Conservation (phyloP, 1,139 yeast genomes). For the Martiniozyma asiatica region DNA sequence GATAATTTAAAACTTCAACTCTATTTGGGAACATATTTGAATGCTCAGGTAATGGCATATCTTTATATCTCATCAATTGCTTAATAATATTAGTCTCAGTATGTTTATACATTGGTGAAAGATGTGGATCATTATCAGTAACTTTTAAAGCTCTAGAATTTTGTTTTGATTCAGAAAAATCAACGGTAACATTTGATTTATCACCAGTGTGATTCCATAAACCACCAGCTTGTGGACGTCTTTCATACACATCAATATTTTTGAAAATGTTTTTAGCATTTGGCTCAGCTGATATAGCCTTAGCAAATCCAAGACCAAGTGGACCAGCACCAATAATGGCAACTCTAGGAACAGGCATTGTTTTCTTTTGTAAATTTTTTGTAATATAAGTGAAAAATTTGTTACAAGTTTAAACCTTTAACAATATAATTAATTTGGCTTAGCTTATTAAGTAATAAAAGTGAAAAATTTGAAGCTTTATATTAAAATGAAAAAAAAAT, state of each 20-base stretch:
- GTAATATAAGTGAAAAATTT: too few species aligned
- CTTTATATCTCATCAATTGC: conserved; percentile 32
- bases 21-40: conserved; percentile 28
- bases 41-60: conserved; percentile 25
- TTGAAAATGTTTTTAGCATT: conserved; percentile 18
- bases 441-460: background rate
- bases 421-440: too few species aligned
- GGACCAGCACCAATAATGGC: conserved; percentile 46
- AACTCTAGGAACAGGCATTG: conserved; percentile 12
- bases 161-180: conserved; percentile 7
- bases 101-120: conserved; percentile 35
- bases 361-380: too few species aligned
- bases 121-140: conserved; percentile 22
- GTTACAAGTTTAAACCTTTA: too few species aligned
- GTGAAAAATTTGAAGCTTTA: too few species aligned
- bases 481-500: too few species aligned
- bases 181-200: conserved; percentile 17
- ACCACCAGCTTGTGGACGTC: conserved; percentile 33
- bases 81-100: conserved; percentile 37
- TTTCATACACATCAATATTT: conserved; percentile 32
- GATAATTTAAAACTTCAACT: conserved; percentile 27
- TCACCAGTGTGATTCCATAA: conserved; percentile 31
- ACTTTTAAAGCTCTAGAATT: conserved; percentile 19
- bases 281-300: conserved; percentile 33
- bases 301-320: conserved; percentile 37